Evolutionary conservation across 75 land plant genomes (phyloP).

Genomic region (Pseudotsuga menziesii): DNA sequence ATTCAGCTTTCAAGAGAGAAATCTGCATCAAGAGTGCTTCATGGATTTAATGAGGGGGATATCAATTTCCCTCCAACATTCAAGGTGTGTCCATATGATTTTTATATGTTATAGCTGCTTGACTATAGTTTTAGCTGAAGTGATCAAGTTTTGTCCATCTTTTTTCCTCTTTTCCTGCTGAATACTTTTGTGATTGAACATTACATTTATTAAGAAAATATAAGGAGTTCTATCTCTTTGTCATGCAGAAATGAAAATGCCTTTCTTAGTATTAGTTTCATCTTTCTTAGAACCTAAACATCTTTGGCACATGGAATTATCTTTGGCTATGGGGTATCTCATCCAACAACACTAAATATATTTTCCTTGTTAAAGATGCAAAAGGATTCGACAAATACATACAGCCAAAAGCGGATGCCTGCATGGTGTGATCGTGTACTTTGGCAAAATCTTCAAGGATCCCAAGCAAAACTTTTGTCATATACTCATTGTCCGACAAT

Average conservation of each 20-base stretch:
- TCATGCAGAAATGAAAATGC: neutral
- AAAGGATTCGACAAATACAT: constrained; percentile 21
- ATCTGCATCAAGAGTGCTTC: constrained; percentile 23
- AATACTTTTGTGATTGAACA: neutral
- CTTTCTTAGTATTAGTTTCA: neutral
- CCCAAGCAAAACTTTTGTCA: constrained; percentile 13
- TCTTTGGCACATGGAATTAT: neutral
- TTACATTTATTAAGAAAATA: neutral
- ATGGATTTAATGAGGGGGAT: constrained; percentile 41
- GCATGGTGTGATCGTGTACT: constrained; percentile 56
- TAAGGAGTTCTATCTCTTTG: neutral
- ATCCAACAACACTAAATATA: neutral
- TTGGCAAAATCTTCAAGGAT: constrained; percentile 36
- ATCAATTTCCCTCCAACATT: constrained; percentile 47
- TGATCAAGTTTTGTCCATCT: neutral
- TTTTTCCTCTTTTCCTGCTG: neutral
- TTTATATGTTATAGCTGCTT: neutral
- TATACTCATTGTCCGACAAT: constrained; percentile 35
- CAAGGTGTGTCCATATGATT: constrained; percentile 19
- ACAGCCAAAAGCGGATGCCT: constrained; percentile 40
- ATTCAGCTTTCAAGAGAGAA: constrained; percentile 31
- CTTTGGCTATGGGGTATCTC: neutral
- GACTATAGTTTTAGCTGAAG: neutral
- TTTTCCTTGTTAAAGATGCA: constrained; percentile 21
- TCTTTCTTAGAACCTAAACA: neutral